Evolutionary conservation across 2,329 filamentous ascomycete species (phyloP), one percentile per base, ranked within the genome.

Genomic region (Penicillium brasilianum): DNA sequence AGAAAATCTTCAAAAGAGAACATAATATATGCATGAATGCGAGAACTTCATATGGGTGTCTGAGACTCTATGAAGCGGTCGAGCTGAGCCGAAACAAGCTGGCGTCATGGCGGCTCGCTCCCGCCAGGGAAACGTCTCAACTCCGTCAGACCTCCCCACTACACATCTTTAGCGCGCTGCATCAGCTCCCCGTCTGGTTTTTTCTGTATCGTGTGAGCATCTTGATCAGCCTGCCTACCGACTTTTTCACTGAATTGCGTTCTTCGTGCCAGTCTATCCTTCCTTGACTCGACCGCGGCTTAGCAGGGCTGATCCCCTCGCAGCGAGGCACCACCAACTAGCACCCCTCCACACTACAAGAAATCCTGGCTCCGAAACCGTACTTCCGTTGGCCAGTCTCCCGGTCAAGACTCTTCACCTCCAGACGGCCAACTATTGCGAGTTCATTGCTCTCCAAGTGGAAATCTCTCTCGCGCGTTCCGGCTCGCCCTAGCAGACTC

Each of bases 331-430:
- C 13, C 49, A 60, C 43, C 53, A 36, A 49, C 43, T 30, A 36
- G 20, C 34, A 10, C 13, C 50, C 49, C 13, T 52, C 44, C 5
- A 59, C 11, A 48, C 63, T 9, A 30, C 51, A 57, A 64, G 63
- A 28, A 48, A 71, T 37, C 59, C 70, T 76, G 74, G 73, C 65
- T 59, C 66, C 68, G 25, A 67, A 71, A 69, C 44, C 62, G n/a
- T 63, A 60, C 32, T 62, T 63, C 32, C 67, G 67, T 57, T 66
- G 66, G 68, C 60, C 61, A 41, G 43, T 54, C n/a, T 13, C 43
- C 30, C 51, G 43, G 0, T 58, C 41, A 10, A 65, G 39, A 22
- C 34, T 36, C 1, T 55, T 52, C 16, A 3, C 52, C 11, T 53
- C 41, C 50, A 49, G 41, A n/a, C 60, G 37, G 25, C 7, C n/a